A percentile compares a stretch with the other conserved stretches of the same genome.
These are phyloP conservation scores for Arachis stenosperma DNA, from an alignment of 306 rosid genomes.

Conservation along the genomic window DNA sequence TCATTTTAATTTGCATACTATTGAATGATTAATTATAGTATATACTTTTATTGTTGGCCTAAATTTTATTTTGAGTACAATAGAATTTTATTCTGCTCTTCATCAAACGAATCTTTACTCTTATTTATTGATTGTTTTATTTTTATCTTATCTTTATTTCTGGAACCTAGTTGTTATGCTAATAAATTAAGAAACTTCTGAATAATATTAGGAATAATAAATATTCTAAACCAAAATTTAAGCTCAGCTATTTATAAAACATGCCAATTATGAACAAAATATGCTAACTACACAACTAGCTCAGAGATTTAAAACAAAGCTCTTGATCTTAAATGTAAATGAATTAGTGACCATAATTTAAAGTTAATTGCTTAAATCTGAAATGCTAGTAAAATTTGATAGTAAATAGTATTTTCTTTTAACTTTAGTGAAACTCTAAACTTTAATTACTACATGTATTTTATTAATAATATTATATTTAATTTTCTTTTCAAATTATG, in stretches of 20 bases:
- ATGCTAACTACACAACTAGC: conserved; percentile 19
- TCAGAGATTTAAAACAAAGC: conserved; percentile 23
- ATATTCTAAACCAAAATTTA: conserved; percentile 9
- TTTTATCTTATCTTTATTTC: background rate
- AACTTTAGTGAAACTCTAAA: background rate
- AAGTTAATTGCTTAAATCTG: conserved; percentile 13
- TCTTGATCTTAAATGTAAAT: conserved; percentile 17
- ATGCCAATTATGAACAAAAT: conserved; percentile 13
- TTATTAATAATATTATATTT: background rate
- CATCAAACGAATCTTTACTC: background rate
- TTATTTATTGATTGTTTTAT: conserved; percentile 10
- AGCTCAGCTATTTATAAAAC: conserved; percentile 11
- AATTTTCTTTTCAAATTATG: background rate
- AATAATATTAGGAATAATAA: conserved; percentile 1
- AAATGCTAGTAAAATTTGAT: conserved; percentile 12
- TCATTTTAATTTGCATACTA: background rate
- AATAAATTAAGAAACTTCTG: background rate
- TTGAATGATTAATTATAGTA: conserved; percentile 20
- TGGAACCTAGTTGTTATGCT: background rate
- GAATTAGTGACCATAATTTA: conserved; percentile 21
- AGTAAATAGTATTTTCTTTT: conserved; percentile 50
- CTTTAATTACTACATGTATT: conserved; percentile 17
- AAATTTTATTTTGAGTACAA: background rate
- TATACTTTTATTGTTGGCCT: conserved; percentile 10
- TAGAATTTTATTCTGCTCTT: conserved; percentile 20